Evolutionary conservation across 768 basidiomycete species (phyloP), one percentile per base, ranked within the genome.

Genomic region (Panellus pusillus): DNA sequence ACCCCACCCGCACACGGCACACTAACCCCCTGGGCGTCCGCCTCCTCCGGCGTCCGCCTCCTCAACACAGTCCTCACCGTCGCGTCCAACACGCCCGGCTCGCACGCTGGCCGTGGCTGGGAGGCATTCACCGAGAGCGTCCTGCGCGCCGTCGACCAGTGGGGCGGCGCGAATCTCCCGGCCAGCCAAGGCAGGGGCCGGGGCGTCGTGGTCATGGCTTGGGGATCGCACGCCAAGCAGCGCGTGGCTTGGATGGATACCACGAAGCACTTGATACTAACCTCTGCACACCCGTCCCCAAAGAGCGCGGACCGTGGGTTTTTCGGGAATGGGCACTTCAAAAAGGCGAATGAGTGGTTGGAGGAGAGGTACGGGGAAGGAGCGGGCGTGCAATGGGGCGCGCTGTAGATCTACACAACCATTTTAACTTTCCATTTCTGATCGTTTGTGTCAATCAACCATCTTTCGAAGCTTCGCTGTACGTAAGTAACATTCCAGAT

Each of bases 21-120:
- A 65, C 77, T 98, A 40, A 81, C 82, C 6, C 68, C 76, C 17
- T 93, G 92, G 88, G 91, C 93, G 1, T 74, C 24, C 2, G 24
- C 24, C 24, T 24, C 82, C 55, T 86, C 87, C 52, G 95, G 95
- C 46, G 94, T 98, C 37, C 76, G 97, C 55, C 80, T 96, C 69
- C 80, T 97, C 43, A 98, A 97, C 73, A 91, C 93, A n/a, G 89
- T 86, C 54, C 78, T 98, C 44, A 96, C 95, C 2, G 95, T 97
- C 36, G 80, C 82, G 49, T 87, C 89, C 0, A 79, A 79, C 52
- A 62, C 79, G 50, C 82, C 95, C 15, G 89, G 81, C 35, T 93
- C 93, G 47, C 95, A 97, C 70, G 80, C 85, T 37, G 81, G 83
- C 62, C 85, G 79, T 68, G 95, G 95, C 51, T 97, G 95, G 95